Conservation (phyloP, 495 filamentous ascomycete species). For the Apiosordaria backusii region DNA sequence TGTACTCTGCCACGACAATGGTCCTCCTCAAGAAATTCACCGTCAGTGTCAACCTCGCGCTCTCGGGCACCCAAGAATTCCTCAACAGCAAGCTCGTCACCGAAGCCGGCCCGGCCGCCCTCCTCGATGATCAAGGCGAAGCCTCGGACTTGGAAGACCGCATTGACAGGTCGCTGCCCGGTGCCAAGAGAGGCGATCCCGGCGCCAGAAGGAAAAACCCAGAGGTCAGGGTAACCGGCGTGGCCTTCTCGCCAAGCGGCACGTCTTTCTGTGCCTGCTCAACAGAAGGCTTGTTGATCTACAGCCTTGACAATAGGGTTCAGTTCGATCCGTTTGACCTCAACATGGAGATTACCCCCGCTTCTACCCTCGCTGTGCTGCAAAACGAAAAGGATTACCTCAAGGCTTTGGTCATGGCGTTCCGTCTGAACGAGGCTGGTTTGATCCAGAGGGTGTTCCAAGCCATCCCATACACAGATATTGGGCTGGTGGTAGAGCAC, state of each 20-base stretch:
- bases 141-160: constrained; percentile 85
- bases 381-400: constrained; percentile 72
- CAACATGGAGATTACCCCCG: constrained; percentile 85
- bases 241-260: constrained; percentile 85
- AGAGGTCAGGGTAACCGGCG: constrained; percentile 79
- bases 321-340: constrained; percentile 95
- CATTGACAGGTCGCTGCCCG: constrained; percentile 79
- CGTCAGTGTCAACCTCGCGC: constrained; percentile 85
- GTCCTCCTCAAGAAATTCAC: constrained; percentile 92
- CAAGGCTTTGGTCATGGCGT: constrained; percentile 93
- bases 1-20: constrained; percentile 87
- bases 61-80: constrained; percentile 95
- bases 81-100: constrained; percentile 88
- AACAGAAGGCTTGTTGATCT: constrained; percentile 90
- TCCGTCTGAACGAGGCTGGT: constrained; percentile 79
- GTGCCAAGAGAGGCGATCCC: constrained; percentile 77
- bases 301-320: constrained; percentile 75
- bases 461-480: constrained; percentile 69
- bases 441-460: constrained; percentile 83
- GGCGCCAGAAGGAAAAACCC: constrained; percentile 69
- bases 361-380: constrained; percentile 72
- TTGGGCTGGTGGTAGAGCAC: constrained; percentile 71
- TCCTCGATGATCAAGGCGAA: constrained; percentile 84
- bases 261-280: constrained; percentile 90
- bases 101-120: constrained; percentile 77